Conservation (phyloP, 352 stramenopile genomes). For the Phytophthora pluvialis region DNA sequence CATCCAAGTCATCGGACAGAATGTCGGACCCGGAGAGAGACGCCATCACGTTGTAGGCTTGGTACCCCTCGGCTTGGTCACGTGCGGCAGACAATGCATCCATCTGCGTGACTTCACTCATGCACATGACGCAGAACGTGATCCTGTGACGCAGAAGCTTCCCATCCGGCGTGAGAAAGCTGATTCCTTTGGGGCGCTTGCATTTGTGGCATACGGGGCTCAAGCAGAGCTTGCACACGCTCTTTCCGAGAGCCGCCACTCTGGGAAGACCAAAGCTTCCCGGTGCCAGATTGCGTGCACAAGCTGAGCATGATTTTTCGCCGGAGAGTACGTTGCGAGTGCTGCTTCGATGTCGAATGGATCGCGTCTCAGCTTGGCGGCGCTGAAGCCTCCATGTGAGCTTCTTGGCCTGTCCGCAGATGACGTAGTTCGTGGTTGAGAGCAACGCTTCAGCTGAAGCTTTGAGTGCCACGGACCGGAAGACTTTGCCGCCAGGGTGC, state of each 20-base stretch:
- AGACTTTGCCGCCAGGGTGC: slow-evolving; percentile 35
- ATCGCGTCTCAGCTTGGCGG: slow-evolving; percentile 27
- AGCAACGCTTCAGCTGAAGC: slow-evolving; percentile 37
- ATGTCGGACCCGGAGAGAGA: slow-evolving; percentile 42
- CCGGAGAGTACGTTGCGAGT: slow-evolving; percentile 1
- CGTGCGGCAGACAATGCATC: slow-evolving; percentile 30
- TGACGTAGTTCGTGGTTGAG: slow-evolving; percentile 46
- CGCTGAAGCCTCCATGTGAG: slow-evolving; percentile 43
- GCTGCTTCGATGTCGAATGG: slow-evolving; percentile 12
- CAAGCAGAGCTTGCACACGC: slow-evolving; percentile 43
- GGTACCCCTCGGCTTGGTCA: slow-evolving; percentile 40
- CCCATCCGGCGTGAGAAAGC: slow-evolving; percentile 36
- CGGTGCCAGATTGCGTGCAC: slow-evolving; percentile 20
- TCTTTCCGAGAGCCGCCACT: slow-evolving; percentile 27
- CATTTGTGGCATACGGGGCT: slow-evolving; percentile 37
- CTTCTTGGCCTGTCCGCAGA: slow-evolving; percentile 47
- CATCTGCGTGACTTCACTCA: slow-evolving; percentile 29
- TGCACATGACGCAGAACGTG: slow-evolving; percentile 44
- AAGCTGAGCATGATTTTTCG: slow-evolving; percentile 34
- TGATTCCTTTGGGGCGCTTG: slow-evolving; percentile 40
- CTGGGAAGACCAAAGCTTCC: slow-evolving; percentile 24
- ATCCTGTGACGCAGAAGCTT: slow-evolving; percentile 41
- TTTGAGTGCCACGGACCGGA: slow-evolving; percentile 31
- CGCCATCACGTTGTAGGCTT: slow-evolving; percentile 43
- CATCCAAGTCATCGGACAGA: slow-evolving; percentile 31